Evolutionary conservation across 2,329 filamentous ascomycete genomes (phyloP).

Genomic region (Chaetomium sp.): DNA sequence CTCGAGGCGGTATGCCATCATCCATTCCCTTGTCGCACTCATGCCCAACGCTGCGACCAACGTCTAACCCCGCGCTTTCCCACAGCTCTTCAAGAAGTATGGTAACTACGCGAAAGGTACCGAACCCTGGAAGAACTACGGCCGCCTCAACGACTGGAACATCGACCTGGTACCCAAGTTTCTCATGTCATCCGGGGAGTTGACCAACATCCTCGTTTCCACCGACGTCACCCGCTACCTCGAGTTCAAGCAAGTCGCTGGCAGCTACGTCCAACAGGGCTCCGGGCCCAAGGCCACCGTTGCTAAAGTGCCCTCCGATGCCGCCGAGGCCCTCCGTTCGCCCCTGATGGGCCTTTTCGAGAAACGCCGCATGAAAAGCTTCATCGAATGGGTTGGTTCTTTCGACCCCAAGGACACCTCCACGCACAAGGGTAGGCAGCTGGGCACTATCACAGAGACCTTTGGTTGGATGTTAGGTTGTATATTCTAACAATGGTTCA

Average conservation of each 20-base stretch:
- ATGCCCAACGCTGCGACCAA: constrained; percentile 9
- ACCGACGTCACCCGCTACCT: constrained; percentile 87
- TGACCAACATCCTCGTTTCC: constrained; percentile 97
- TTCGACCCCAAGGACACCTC: constrained; percentile 76
- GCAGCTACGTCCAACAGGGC: constrained; percentile 93
- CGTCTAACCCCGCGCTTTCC: background rate
- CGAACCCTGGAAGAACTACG: constrained; percentile 98
- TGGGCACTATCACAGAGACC: background rate
- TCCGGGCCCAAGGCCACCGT: constrained; percentile 77
- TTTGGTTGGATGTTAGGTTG: background rate
- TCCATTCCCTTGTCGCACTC: background rate
- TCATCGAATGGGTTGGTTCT: constrained; percentile 88
- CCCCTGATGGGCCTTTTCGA: constrained; percentile 96
- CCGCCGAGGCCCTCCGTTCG: constrained; percentile 81
- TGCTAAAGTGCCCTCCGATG: constrained; percentile 94
- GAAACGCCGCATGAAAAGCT: constrained; percentile 94
- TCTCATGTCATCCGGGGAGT: constrained; percentile 95
- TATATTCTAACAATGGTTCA: background rate
- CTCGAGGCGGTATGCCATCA: constrained; percentile 69
- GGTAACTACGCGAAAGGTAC: constrained; percentile 72
- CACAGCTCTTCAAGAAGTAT: constrained; percentile 91
- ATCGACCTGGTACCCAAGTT: constrained; percentile 98
- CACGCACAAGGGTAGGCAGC: constrained; percentile 77
- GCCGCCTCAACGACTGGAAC: constrained; percentile 96
- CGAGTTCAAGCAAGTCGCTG: constrained; percentile 90